Evolutionary conservation across 306 rosid species (phyloP).

Genomic region (Cicer bijugum): DNA sequence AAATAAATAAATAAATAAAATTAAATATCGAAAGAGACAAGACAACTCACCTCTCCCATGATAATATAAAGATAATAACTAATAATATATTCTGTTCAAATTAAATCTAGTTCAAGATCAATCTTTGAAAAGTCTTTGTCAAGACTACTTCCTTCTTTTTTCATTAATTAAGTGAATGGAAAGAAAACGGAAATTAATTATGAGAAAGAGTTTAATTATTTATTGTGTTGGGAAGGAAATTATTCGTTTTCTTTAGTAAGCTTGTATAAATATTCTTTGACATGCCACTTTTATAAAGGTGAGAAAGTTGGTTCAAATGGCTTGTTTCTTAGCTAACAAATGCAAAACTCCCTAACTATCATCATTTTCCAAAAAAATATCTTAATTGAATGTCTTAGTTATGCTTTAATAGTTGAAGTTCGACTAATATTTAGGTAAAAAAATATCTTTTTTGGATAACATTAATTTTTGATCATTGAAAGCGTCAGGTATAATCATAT

Average conservation of each 20-base stretch:
- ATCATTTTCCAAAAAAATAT: not conserved
- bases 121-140: conserved; percentile 34
- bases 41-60: conserved; percentile 36
- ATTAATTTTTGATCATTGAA: too few species aligned
- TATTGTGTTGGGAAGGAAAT: not conserved
- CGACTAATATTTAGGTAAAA: not conserved
- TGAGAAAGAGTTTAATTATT: not conserved
- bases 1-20: not conserved
- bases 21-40: conserved; percentile 39
- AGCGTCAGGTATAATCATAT: too few species aligned
- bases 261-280: not conserved
- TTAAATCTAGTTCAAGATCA: conserved; percentile 29
- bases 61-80: not conserved
- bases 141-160: conserved; percentile 4
- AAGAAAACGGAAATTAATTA: conserved; percentile 5
- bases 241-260: not conserved
- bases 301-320: conserved; percentile 21
- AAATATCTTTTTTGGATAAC: too few species aligned
- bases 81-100: conserved; percentile 25
- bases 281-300: conserved; percentile 16
- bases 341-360: not conserved
- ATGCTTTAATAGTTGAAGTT: not conserved
- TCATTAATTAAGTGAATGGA: conserved; percentile 6
- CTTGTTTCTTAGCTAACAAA: conserved; percentile 5
- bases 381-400: not conserved